Evolutionary conservation across 2,329 filamentous ascomycete genomes (phyloP), one percentile per base, ranked within the genome.

Genomic region (Ceratocystiopsis brevicomis): DNA sequence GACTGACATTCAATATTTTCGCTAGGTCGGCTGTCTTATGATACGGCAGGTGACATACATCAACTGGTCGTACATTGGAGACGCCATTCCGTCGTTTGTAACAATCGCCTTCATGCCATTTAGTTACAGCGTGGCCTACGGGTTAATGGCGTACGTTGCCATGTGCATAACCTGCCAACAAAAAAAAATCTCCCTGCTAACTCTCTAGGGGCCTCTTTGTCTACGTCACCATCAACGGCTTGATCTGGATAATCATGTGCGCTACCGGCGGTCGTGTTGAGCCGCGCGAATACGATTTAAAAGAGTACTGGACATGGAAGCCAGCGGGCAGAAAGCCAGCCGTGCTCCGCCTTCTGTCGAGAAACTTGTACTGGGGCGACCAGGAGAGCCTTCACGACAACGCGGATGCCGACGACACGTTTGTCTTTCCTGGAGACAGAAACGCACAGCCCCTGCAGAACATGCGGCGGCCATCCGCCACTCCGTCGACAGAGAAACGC

Each of bases 91-190:
- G 0, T 82, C 81, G 0, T 85, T 85, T 58, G 66, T 85, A 32
- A 82, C 81, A 5, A 73, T 85, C 51, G 72, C 73, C 2, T 72
- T 82, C 44, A 85, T 86, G 62, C 81, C 80, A 0, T 82, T 85
- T 55, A 83, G 75, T 49, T 86, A 84, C 66, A 81, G 76, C 42
- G 80, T 83, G 40, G 79, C 81, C 9, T 84, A 85, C 49, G 81
- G 81, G 16, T 69, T 86, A 25, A 82, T 85, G 51, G 79, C 72
- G 71, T 74, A 57, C 62, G 69, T 64, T 1, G 25, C 2, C 2
- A 30, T 30, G 25, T 9, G 10, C 6, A 30, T 4, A 30, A 30
- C 25, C 2, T 6, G 10, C 25, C 4, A 4, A 8, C 21, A 21
- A 4, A 30, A 10, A 6, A 8, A 11, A 30, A 30, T 2, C 6